These are phyloP conservation scores for Sambucus nigra DNA, from an alignment of 129 eudicot species.

Conservation along the genomic window DNA sequence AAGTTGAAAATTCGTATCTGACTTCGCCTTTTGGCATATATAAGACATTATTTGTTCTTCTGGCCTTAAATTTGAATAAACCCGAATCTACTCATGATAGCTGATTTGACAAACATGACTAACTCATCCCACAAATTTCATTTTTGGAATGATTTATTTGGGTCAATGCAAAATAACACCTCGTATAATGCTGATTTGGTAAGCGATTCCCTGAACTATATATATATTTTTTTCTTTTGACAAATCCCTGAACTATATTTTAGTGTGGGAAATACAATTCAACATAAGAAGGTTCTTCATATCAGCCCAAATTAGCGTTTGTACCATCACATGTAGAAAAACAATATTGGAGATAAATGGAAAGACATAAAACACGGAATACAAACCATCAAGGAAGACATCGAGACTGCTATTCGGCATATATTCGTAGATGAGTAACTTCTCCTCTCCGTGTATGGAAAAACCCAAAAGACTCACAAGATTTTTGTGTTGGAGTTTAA, in stretches of 20 bases:
- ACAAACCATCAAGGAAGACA: constrained; percentile 9
- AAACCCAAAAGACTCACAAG: constrained; percentile 27
- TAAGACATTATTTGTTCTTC: too few species aligned
- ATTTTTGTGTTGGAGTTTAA: constrained; percentile 24
- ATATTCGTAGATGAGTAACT: constrained; percentile 16
- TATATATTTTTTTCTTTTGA: too few species aligned
- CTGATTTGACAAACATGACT: too few species aligned
- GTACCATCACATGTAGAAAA: neutral
- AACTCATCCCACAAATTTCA: too few species aligned
- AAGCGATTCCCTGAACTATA: too few species aligned
- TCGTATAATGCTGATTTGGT: too few species aligned
- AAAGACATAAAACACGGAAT: neutral
- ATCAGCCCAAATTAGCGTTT: too few species aligned
- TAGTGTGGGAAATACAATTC: too few species aligned
- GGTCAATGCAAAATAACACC: neutral
- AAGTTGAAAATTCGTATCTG: neutral
- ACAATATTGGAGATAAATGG: neutral
- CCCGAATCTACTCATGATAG: too few species aligned
- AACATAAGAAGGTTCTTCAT: too few species aligned
- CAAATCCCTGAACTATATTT: too few species aligned
- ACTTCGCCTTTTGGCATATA: neutral
- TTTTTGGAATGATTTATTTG: too few species aligned
- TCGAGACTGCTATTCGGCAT: constrained; percentile 16
- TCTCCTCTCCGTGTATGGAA: constrained; percentile 12
- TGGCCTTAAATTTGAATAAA: neutral